Base-by-base conservation (phyloP, 176 grass and related monocot genomes). In the Aegilops bicornis region DNA sequence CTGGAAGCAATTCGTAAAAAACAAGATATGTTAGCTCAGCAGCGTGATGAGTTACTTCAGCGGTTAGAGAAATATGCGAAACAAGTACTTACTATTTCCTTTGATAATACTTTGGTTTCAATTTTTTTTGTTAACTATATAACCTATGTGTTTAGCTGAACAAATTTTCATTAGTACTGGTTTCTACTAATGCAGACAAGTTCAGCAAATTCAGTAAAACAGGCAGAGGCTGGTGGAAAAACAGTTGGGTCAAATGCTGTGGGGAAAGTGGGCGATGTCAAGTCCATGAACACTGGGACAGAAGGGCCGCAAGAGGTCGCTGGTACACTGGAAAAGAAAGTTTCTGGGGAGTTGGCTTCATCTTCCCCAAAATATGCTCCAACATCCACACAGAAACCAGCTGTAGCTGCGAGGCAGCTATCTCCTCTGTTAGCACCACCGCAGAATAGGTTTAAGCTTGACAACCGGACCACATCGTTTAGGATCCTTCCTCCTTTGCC, bases 1-100 rank as follows among this genome's bases (percentile, higher is more conserved):
- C 50, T 96, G 82, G 97, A 99, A 90, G 92, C 96, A 76, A 88
- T 99, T 64, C 93, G 94, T 58, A 99, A 94, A 86, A 99, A 99
- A 77, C 97, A 99, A 78, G 97, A 96, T 77, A 89, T 85, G 78
- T 93, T 99, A 85, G 92, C 90, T 64, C 90, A 94, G 81, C 96
- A 99, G 85, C 92, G 97, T 69, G 90, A 90, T 91, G 97, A 96
- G 29, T 96, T 99, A 74, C 94, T 90, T 27, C 90, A 87, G 8
- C 92, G 94, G 77, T 95, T 99, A 84, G 90, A 94, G 79, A 92
- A 88, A 91, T 88, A 93, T 83, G 89, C 85, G 23, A 94, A 96
- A 90, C 90, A 96, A 82, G 97, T 99, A 92, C 74, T 54, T 31
- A 79, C 45, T 89, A 20, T 58, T 85, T 39, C 62, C 83, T 54